Percentiles rank a stretch among this genome's conserved stretches.
Evolutionary conservation across 148 eudicot species (phyloP).

Genomic region (Persicaria maculosa): DNA sequence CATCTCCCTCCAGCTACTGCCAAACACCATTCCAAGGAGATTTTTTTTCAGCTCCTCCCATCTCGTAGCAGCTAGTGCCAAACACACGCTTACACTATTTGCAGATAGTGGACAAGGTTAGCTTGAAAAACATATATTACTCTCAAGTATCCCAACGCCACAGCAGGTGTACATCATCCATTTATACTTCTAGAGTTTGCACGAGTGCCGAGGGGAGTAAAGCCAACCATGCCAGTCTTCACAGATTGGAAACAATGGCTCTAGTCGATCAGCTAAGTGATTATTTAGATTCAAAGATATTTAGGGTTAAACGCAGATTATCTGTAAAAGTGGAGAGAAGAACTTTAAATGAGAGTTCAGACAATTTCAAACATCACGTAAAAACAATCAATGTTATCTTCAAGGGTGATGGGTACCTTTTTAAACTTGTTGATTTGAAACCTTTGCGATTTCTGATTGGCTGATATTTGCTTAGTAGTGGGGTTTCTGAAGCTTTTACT

Average conservation of each 20-base stretch:
- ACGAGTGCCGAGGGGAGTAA: slow-evolving; percentile 19
- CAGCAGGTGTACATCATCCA: slow-evolving; percentile 28
- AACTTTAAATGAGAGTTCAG: slow-evolving; percentile 23
- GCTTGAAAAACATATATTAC: no score
- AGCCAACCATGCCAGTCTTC: slow-evolving; percentile 13
- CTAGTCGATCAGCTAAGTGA: slow-evolving; percentile 44
- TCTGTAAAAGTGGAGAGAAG: slow-evolving; percentile 38
- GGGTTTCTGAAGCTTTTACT: not conserved
- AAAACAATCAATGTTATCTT: not conserved
- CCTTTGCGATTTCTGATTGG: not conserved
- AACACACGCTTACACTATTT: no score
- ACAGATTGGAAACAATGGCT: slow-evolving; percentile 21
- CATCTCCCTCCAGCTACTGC: no score
- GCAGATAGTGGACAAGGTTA: no score
- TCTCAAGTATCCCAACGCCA: no score
- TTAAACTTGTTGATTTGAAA: not conserved
- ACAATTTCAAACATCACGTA: slow-evolving; percentile 45
- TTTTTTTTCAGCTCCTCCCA: no score
- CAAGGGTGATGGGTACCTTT: not conserved
- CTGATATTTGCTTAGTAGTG: not conserved
- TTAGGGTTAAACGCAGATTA: slow-evolving; percentile 83
- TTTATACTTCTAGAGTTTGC: slow-evolving; percentile 25
- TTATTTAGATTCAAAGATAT: slow-evolving; percentile 84
- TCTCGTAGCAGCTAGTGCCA: no score
- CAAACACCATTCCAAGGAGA: no score